Evolutionary conservation across 257 asterid genomes (phyloP), one percentile per base, ranked within the genome.

Genomic region (Ehretia macrophylla): DNA sequence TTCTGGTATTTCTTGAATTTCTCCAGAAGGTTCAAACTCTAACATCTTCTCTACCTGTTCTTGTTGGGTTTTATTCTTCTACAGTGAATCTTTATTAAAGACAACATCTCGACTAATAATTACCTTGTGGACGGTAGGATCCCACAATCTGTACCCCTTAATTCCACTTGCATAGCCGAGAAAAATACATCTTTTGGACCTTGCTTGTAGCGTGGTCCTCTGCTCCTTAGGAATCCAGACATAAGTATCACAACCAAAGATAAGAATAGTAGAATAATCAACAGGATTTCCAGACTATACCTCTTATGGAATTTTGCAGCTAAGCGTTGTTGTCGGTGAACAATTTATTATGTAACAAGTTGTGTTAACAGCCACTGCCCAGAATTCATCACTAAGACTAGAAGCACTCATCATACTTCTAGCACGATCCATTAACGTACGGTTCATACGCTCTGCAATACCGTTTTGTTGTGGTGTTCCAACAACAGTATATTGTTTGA

Each of bases 111-210:
- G 40, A 8, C 42, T 59, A 16, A 42, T 42, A 1, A 59, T 19
- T 0, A 59, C 64, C 19, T 42, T 59, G 52, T 44, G 53, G 64
- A 38, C 10, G 19, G 64, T 59, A 53, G 64, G 54, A 59, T 59
- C 64, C 64, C 40, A 44, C 14, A 44, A 14, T 17, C 38, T 52
- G 22, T 59, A 59, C 64, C 52, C 64, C 42, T 59, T 59, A 5
- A 40, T 39, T 58, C 63, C 52, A 58, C 42, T 20, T 39, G 22
- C 53, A 42, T 59, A 59, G 13, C 64, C 55, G 22, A 59, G 45
- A 39, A 59, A 59, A 39, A 59, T 22, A 42, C 21, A 59, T 47
- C 10, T 59, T 18, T 44, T 46, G 22, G 42, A 60, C 23, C 47
- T 60, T 32, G 56, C 10, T 45, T 60, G 17, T 22, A 20, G n/a